A percentile compares a stretch with the other conserved stretches of the same genome.
Evolutionary conservation across 1,284 basidiomycete species (phyloP).

Genomic region (Ceratobasidium papillatum): DNA sequence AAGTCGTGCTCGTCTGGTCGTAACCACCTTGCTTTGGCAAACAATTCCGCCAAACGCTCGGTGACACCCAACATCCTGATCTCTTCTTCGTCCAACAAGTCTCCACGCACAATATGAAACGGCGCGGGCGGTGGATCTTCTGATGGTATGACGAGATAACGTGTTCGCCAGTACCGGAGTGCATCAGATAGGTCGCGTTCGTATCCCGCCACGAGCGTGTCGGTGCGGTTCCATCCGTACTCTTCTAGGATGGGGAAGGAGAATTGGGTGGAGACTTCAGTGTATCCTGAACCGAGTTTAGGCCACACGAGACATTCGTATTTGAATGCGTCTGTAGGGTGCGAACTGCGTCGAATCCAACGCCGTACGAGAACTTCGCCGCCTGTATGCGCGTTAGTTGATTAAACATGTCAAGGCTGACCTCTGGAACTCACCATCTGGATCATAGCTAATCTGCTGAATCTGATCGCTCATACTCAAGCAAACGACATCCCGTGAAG

Average conservation of each 20-base stretch:
- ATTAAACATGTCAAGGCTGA: no score
- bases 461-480: slow-evolving; percentile 96
- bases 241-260: slow-evolving; percentile 79
- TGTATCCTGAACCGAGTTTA: slow-evolving; percentile 86
- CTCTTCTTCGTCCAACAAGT: slow-evolving; percentile 85
- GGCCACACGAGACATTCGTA: slow-evolving; percentile 96
- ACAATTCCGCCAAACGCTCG: slow-evolving; percentile 89
- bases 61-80: slow-evolving; percentile 83
- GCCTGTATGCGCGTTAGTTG: neutral
- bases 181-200: slow-evolving; percentile 83
- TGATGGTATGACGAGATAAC: slow-evolving; percentile 94
- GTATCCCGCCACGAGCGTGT: slow-evolving; percentile 87
- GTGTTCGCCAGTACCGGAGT: slow-evolving; percentile 90
- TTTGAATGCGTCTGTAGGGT: slow-evolving; percentile 66
- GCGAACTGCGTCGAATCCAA: slow-evolving; percentile 79
- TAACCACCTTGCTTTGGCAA: slow-evolving; percentile 82
- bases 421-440: slow-evolving; percentile 65
- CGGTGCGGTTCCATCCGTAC: slow-evolving; percentile 83
- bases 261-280: slow-evolving; percentile 80
- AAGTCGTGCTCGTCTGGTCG: slow-evolving; percentile 63
- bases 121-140: slow-evolving; percentile 54
- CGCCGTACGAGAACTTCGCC: slow-evolving; percentile 76
- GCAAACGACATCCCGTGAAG: slow-evolving; percentile 77
- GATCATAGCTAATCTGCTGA: slow-evolving; percentile 84
- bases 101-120: slow-evolving; percentile 48